phyloP scores from a whole-genome alignment of 2,329 filamentous ascomycete genomes.

The Pezicula radicicola region DNA sequence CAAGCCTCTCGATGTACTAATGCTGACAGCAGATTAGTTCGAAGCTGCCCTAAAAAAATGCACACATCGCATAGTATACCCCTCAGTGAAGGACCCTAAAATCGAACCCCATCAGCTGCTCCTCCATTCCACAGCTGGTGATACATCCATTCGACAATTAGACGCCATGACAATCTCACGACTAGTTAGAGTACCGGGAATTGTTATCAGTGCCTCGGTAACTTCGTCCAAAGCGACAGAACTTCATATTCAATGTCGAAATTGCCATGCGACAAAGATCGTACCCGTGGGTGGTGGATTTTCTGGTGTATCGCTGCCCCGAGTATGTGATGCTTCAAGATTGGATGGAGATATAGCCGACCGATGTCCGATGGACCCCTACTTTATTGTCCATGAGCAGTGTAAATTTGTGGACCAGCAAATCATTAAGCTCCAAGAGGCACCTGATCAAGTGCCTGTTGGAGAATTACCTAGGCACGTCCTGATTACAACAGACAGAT shows the following conservation, averaged over 20 bases:
- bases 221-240: conserved; percentile 93
- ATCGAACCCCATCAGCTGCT: conserved; percentile 72
- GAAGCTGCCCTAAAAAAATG: conserved; percentile 87
- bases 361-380: conserved; percentile 88
- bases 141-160: conserved; percentile 90
- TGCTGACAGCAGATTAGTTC: conserved; percentile 56
- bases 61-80: conserved; percentile 90
- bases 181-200: conserved; percentile 94
- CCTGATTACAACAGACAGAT: conserved; percentile 92
- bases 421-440: conserved; percentile 96
- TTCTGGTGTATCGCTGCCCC: conserved; percentile 78
- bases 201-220: conserved; percentile 95
- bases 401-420: conserved; percentile 96
- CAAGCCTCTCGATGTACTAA: background rate
- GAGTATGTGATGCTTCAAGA: conserved; percentile 67
- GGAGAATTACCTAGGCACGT: conserved; percentile 95
- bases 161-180: conserved; percentile 90
- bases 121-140: conserved; percentile 85
- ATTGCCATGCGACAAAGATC: conserved; percentile 70
- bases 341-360: conserved; percentile 64
- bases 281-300: conserved; percentile 82
- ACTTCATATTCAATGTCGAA: conserved; percentile 83
- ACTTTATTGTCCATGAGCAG: conserved; percentile 92
- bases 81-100: conserved; percentile 70
- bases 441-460: conserved; percentile 94